Base-by-base conservation (phyloP, 2,329 filamentous ascomycete genomes). In the Fusarium lyarnte region DNA sequence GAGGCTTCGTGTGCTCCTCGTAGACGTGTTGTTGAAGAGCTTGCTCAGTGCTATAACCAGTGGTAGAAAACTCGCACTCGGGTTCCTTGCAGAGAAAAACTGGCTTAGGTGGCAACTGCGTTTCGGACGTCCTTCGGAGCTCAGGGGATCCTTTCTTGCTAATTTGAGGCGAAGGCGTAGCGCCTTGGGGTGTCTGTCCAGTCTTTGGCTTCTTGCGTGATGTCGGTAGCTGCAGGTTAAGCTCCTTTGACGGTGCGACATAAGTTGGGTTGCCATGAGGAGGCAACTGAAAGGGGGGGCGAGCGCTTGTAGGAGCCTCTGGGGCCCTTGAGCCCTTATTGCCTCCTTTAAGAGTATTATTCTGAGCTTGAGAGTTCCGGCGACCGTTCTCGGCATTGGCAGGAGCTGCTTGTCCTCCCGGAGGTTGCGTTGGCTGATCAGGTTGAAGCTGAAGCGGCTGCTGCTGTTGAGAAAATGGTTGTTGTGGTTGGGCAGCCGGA, bases 221-320 rank as follows among this genome's bases (percentile, higher is more conserved):
- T 8, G 86, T 82, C 9, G 89, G 90, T 27, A 90, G 81, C 57
- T 87, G 85, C 41, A 91, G 81, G 58, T 87, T 87, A 39, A 88
- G 88, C 36, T 90, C 80, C 55, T 85, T 82, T 4, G 85, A 82
- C 77, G 84, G 87, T 77, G 81, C 83, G 49, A 87, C 85, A 69
- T 90, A 90, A 11, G 82, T 84, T 4, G 89, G 89, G 63, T 88
- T 86, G 17, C 89, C 89, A 70, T 89, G 87, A 36, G 90, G 89
- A 10, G 89, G 21, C 29, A 91, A 85, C 31, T 83, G 80, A 78
- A 89, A 90, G 0, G 89, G 89, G 21, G 88, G 86, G 69, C 90
- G 87, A 19, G 85, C 76, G 3, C 86, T 86, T 0, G 87, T 91
- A 21, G 89, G 89, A 14, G 89, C 88, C 17, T 87, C 84, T 7